A percentile compares a stretch with the other conserved stretches of the same genome.
Evolutionary conservation across 768 basidiomycete genomes (phyloP).

Genomic region (Nevesoporus exiguus): DNA sequence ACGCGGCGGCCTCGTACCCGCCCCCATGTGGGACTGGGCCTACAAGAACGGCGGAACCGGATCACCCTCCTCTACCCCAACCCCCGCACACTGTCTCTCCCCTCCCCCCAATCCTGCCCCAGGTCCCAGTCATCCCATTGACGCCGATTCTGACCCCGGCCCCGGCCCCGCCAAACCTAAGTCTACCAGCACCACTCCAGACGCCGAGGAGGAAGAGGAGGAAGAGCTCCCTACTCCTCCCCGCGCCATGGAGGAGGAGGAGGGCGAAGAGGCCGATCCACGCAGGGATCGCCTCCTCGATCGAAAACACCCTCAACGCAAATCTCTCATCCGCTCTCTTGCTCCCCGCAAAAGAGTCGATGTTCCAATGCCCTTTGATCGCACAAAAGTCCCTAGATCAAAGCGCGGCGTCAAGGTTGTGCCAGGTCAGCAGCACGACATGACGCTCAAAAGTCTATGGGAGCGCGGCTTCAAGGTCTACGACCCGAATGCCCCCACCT

Average conservation of each 20-base stretch:
- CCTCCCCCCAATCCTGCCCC: neutral
- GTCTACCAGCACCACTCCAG: constrained; percentile 19
- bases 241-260: constrained; percentile 61
- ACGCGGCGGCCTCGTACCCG: constrained; percentile 68
- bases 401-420: constrained; percentile 11
- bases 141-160: neutral
- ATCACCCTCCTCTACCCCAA: constrained; percentile 15
- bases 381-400: constrained; percentile 14
- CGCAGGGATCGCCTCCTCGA: constrained; percentile 15
- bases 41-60: constrained; percentile 41
- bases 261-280: constrained; percentile 38
- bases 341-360: constrained; percentile 9
- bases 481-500: constrained; percentile 18
- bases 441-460: constrained; percentile 11
- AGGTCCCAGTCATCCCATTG: constrained; percentile 6
- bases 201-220: constrained; percentile 39
- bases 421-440: neutral
- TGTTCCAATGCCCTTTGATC: constrained; percentile 20
- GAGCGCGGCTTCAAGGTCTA: constrained; percentile 16
- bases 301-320: constrained; percentile 5
- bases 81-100: constrained; percentile 4
- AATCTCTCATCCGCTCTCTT: neutral
- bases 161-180: constrained; percentile 4
- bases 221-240: constrained; percentile 45
- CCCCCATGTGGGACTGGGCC: constrained; percentile 87